Evolutionary conservation across 179 eudicot species (phyloP).

Genomic region (Spinacia oleracea): DNA sequence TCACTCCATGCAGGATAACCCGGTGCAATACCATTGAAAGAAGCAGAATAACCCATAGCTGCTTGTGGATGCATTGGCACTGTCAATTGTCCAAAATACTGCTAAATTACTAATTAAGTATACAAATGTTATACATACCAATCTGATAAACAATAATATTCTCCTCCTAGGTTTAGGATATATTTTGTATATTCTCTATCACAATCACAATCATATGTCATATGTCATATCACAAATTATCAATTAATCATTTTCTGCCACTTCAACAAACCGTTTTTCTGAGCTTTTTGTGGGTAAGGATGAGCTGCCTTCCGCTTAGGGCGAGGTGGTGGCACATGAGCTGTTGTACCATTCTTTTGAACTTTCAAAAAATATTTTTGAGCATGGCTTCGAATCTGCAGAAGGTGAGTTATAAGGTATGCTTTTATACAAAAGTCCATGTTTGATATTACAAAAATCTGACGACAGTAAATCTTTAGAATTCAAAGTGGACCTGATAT

Average conservation of each 20-base stretch:
- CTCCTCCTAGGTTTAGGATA: too few relatives aligned
- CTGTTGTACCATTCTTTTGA: slow-evolving; percentile 83
- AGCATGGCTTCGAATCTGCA: slow-evolving; percentile 94
- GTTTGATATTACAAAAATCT: background rate
- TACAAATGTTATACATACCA: slow-evolving; percentile 9
- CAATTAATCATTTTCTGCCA: background rate
- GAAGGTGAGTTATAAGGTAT: slow-evolving; percentile 20
- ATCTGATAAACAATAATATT: too few relatives aligned
- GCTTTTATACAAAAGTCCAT: background rate
- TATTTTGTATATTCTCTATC: too few relatives aligned
- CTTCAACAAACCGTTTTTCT: slow-evolving; percentile 58
- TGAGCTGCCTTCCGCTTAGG: slow-evolving; percentile 90
- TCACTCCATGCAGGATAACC: slow-evolving; percentile 82
- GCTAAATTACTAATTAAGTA: slow-evolving; percentile 29
- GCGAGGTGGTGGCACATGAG: slow-evolving; percentile 96
- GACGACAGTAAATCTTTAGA: background rate
- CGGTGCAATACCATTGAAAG: slow-evolving; percentile 55
- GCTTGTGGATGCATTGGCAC: slow-evolving; percentile 57
- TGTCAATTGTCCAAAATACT: slow-evolving; percentile 28
- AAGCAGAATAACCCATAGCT: slow-evolving; percentile 55
- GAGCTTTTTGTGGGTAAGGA: slow-evolving; percentile 90
- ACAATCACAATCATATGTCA: background rate
- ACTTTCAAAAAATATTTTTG: slow-evolving; percentile 92
- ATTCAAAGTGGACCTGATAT: background rate
- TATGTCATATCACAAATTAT: too few relatives aligned